Evolutionary conservation across 2,329 filamentous ascomycete species (phyloP).

Genomic region (Fusarium palustre): DNA sequence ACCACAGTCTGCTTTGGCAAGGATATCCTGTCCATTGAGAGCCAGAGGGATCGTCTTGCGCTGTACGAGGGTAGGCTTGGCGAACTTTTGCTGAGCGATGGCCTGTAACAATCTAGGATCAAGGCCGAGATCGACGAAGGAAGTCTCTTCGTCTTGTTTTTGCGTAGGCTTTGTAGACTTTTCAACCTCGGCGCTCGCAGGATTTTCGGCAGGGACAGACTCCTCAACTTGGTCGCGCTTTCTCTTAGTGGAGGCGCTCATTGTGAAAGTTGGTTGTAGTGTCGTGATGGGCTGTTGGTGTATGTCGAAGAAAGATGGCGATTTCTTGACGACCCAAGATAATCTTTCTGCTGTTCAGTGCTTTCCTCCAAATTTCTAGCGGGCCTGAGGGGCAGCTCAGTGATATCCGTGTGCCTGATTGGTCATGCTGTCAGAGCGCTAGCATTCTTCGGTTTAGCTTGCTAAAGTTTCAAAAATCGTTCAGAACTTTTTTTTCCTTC

Average conservation of each 20-base stretch:
- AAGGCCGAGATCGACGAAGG: conserved; percentile 82
- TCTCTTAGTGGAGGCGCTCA: conserved; percentile 61
- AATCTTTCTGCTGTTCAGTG: conserved; percentile 33
- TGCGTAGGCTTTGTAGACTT: conserved; percentile 43
- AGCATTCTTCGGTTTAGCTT: conserved; percentile 11
- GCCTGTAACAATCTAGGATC: conserved; percentile 89
- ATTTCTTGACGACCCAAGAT: conserved; percentile 38
- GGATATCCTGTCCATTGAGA: conserved; percentile 86
- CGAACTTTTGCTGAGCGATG: conserved; percentile 84
- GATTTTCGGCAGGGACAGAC: conserved; percentile 50
- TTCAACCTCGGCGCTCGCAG: conserved; percentile 46
- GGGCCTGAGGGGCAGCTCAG: conserved; percentile 43
- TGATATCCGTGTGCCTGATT: conserved; percentile 37
- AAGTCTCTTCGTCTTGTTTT: conserved; percentile 54
- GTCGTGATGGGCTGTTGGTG: conserved; percentile 12
- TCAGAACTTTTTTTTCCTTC: conserved; percentile 46
- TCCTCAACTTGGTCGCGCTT: conserved; percentile 70
- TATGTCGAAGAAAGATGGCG: conserved; percentile 32
- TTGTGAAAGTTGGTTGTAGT: conserved; percentile 53
- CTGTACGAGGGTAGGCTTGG: conserved; percentile 89
- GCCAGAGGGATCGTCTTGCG: conserved; percentile 87
- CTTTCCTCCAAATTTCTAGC: conserved; percentile 47
- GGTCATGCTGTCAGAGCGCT: accelerated
- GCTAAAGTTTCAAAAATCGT: conserved; percentile 26
- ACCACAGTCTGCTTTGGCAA: conserved; percentile 93